Base-by-base conservation (phyloP, 116 monocot genomes). In the Zostera marina region DNA sequence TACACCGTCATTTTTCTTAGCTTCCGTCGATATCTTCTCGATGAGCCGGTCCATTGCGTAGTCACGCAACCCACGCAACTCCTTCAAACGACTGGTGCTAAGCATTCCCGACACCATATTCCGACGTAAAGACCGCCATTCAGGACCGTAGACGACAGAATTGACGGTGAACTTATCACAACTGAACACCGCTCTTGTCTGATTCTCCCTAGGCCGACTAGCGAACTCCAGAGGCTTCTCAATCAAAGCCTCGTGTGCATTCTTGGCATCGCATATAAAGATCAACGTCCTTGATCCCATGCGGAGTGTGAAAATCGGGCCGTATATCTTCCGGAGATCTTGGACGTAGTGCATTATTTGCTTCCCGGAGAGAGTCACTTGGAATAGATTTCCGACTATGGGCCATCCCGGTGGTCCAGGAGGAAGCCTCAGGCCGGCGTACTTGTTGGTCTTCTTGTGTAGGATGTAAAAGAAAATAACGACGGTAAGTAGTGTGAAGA, bases 351-450 rank as follows among this genome's bases (percentile, higher is more conserved):
- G 86, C 41, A 86, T 85, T 82, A 91, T 71, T 12, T 47, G 72
- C 66, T 77, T 91, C 15, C 77, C 75, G 46, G 77, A 76, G 56
- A 66, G 55, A 23, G 76, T 77, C 3, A 86, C 79, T 53, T 83
- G 77, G 71, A 92, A 71, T 39, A 86, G 87, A 63, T 92, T 92
- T n/a, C 92, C 92, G 14, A 92, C 68, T 8, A 92, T 13, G 0
- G 72, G 77, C 77, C 77, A 72, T 9, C 77, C 72, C 1, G 59
- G 60, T 0, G 77, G 77, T 0, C 72, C 77, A 0, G 77, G 72
- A 3, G 77, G 77, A 13, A 72, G 77, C 12, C 54, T 7, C 8
- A 44, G 54, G 20, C 0, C 7, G 23, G 16, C 26, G 32, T 17
- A 16, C 13, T 19, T 52, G 40, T 12, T 5, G 39, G 1, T 48